phyloP scores from a whole-genome alignment of 2,329 filamentous ascomycete species.

The Setomelanomma holmii region DNA sequence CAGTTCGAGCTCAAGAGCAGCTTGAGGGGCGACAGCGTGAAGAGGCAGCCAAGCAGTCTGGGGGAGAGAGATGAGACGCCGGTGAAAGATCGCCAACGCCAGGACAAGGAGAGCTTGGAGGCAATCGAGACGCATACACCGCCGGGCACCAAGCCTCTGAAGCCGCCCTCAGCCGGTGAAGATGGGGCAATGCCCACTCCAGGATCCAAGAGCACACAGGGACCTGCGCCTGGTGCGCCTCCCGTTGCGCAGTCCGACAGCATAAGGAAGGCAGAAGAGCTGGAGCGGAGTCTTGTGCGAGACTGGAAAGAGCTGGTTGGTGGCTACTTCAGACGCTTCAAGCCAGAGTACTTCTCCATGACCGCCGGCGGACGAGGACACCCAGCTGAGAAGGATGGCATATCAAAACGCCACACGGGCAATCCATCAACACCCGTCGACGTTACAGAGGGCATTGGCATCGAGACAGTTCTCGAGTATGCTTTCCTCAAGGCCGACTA shows the following conservation, averaged over 20 bases:
- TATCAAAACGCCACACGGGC: constrained; percentile 31
- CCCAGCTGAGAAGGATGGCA: constrained; percentile 41
- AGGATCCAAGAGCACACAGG: constrained; percentile 31
- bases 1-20: constrained; percentile 82
- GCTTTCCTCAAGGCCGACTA: constrained; percentile 93
- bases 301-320: constrained; percentile 86
- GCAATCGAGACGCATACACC: constrained; percentile 59
- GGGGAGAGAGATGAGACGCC: constrained; percentile 28
- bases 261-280: constrained; percentile 66
- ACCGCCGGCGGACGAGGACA: constrained; percentile 48
- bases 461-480: constrained; percentile 84
- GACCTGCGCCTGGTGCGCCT: constrained; percentile 31
- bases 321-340: constrained; percentile 92
- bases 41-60: constrained; percentile 33
- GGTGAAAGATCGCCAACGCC: constrained; percentile 30
- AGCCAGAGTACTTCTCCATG: constrained; percentile 75
- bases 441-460: constrained; percentile 59
- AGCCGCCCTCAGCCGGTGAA: constrained; percentile 38
- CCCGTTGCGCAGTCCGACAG: constrained; percentile 53
- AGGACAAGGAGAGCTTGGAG: constrained; percentile 49
- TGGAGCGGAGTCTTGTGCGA: constrained; percentile 75
- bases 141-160: constrained; percentile 50
- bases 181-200: constrained; percentile 30
- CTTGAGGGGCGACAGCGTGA: constrained; percentile 53
- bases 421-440: constrained; percentile 32